Evolutionary conservation across 139 green algal genomes (phyloP).

Genomic region (Picochlorum sp.): DNA sequence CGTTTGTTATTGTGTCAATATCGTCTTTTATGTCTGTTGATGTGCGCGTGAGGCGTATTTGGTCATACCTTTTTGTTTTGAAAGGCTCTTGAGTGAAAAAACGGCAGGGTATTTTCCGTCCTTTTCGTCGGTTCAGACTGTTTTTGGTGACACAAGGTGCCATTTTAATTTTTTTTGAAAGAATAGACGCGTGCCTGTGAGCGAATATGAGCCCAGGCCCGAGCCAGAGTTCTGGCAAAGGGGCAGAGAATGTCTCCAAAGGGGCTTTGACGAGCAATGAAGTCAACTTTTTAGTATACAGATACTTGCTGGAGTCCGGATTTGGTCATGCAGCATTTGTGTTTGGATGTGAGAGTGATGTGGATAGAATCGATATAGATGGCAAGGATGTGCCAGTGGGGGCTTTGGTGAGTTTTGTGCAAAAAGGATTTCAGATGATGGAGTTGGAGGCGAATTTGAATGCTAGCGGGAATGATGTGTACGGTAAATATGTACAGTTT

Average conservation of each 20-base stretch:
- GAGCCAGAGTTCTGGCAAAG: background rate
- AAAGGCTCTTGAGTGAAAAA: too few species aligned
- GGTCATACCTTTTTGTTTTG: too few species aligned
- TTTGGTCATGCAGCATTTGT: slow-evolving; percentile 91
- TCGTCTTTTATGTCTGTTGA: too few species aligned
- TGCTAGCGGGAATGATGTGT: slow-evolving; percentile 62
- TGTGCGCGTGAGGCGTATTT: too few species aligned
- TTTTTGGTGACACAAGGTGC: too few species aligned
- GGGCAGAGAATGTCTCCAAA: background rate
- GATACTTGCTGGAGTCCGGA: slow-evolving; percentile 90
- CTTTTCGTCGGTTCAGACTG: too few species aligned
- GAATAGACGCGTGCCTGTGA: too few species aligned
- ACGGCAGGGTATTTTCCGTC: too few species aligned
- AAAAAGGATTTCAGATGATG: slow-evolving; percentile 95
- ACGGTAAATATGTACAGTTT: slow-evolving; percentile 81
- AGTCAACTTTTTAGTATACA: slow-evolving; percentile 91
- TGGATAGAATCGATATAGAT: slow-evolving; percentile 56
- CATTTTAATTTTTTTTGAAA: too few species aligned
- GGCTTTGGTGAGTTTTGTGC: slow-evolving; percentile 85
- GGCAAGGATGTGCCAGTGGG: slow-evolving; percentile 80
- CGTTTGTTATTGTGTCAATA: too few species aligned
- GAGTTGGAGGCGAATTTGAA: slow-evolving; percentile 95
- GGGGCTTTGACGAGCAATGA: slow-evolving; percentile 68
- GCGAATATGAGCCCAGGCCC: background rate
- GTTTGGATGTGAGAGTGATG: slow-evolving; percentile 80